Evolutionary conservation across 257 asterid species (phyloP).

Genomic region (Solanum lycopersicoides): DNA sequence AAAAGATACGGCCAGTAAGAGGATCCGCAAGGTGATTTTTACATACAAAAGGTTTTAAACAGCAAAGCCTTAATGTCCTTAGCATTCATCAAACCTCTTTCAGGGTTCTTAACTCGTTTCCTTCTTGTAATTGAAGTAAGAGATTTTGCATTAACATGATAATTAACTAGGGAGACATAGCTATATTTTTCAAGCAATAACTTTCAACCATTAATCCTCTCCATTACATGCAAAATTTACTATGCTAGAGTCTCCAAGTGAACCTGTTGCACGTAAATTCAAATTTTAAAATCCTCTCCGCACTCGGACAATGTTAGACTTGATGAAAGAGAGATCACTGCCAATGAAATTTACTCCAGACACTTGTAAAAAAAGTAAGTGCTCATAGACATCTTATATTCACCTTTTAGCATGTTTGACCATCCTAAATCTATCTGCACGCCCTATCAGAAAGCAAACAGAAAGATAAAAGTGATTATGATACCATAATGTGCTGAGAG

Average conservation of each 20-base stretch:
- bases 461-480: background rate
- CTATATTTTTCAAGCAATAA: background rate
- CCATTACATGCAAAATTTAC: background rate
- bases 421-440: constrained; percentile 1
- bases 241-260: background rate
- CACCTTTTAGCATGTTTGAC: background rate
- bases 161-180: background rate
- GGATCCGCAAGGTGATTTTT: background rate
- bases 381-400: background rate
- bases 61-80: background rate
- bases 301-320: background rate
- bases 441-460: background rate
- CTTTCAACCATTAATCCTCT: background rate
- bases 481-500: constrained; percentile 75
- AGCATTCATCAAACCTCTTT: background rate
- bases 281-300: background rate
- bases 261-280: background rate
- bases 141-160: background rate
- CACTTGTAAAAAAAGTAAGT: background rate
- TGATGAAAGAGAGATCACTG: background rate
- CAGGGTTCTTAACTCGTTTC: background rate
- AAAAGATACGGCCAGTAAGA: background rate
- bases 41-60: background rate
- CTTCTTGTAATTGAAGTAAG: background rate
- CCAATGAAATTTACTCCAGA: background rate